A percentile compares a stretch with the other conserved stretches of the same genome.
Conservation (phyloP, 257 asterid genomes). For the Solanum etuberosum region DNA sequence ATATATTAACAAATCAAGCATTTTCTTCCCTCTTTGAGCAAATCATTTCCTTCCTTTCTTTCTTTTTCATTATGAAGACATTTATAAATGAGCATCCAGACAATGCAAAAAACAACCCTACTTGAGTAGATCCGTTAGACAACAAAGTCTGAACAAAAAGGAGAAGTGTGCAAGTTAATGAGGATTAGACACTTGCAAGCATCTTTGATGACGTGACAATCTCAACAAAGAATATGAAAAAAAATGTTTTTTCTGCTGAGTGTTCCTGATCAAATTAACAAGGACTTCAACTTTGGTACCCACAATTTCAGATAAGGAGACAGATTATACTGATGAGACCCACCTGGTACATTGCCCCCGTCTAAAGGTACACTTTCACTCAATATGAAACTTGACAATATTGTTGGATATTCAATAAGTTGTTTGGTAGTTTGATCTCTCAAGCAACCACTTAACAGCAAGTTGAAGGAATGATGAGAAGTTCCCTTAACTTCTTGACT, state of each 20-base stretch:
- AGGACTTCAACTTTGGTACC: neutral
- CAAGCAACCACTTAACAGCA: neutral
- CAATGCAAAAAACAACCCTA: neutral
- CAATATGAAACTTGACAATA: neutral
- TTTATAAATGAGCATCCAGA: neutral
- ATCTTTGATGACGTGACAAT: neutral
- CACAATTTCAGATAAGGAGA: neutral
- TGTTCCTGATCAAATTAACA: neutral
- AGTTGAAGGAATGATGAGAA: neutral
- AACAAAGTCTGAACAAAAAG: neutral
- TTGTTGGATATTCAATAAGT: neutral
- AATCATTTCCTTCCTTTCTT: neutral
- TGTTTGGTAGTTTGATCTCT: neutral
- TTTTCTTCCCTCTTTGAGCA: neutral
- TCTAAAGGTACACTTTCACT: neutral
- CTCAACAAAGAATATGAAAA: neutral
- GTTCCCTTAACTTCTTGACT: neutral
- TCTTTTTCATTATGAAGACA: neutral
- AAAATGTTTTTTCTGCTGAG: neutral
- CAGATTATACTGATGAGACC: neutral
- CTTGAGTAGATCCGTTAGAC: neutral
- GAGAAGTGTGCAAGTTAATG: neutral
- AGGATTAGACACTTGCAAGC: neutral
- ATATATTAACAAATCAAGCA: too few species aligned
- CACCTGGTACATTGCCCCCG: neutral